Base-by-base conservation (phyloP, 495 filamentous ascomycete species). In the Collariella sp. region DNA sequence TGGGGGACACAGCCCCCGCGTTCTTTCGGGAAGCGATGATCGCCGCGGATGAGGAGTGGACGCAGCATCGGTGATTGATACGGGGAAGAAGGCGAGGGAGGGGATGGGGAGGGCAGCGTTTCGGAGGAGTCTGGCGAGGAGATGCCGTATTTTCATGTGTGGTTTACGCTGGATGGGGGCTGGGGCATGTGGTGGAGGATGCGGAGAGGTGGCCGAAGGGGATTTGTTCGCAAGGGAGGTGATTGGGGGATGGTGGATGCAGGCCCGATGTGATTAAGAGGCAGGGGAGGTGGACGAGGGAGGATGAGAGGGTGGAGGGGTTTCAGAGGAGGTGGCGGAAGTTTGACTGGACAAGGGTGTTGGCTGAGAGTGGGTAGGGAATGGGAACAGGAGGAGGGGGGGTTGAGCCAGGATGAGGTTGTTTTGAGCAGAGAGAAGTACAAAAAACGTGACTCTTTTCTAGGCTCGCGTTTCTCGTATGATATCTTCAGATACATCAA, bases 71-170 rank as follows among this genome's bases (percentile, higher is more conserved):
- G 71, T 97, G 55, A 94, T 97, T 47, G 90, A 96, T 65, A 97
- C 93, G 0, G 81, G 87, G 12, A 75, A 79, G 41, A 82, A 82
- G 62, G 77, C 85, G 5, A 60, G 69, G 46, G 83, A 82, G 46
- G 83, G 88, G 1, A 62, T 88, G 34, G 94, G 94, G 0, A 86
- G 87, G 66, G 65, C 75, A 53, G 90, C 93, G 41, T 97, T 98
- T 70, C 80, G 93, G 3, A 76, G 83, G 43, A 84, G 80, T 2
- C 70, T 98, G 31, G 88, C 85, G 22, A 96, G 74, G 93, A 98
- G 72, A 95, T 95, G 90, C 93, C 93, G 22, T 98, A 98, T 66
- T 97, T 98, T 69, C 93, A 98, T 59, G 91, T 89, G 15, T 98
- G 90, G 90, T 96, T 97, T 65, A 80, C 83, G 55, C 69, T 98